phyloP scores from a whole-genome alignment of 2,329 filamentous ascomycete species.

The Escovopsis weberi region DNA sequence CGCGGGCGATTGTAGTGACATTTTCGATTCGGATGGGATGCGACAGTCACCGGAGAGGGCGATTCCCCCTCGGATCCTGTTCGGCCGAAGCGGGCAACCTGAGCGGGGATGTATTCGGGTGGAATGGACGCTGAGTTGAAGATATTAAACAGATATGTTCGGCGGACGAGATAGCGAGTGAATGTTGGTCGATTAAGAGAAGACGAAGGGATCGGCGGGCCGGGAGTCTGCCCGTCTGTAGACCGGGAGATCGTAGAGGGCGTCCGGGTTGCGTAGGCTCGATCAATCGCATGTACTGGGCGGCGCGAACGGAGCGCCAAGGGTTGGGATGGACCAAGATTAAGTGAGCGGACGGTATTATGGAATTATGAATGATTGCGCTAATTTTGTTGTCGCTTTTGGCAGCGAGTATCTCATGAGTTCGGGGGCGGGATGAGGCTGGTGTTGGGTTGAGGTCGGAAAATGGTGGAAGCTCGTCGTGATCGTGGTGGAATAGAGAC shows the following conservation, averaged over 20 bases:
- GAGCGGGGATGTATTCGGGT: conserved; percentile 1
- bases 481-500: conserved; percentile 4
- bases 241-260: neutral
- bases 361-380: neutral
- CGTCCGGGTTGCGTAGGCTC: neutral
- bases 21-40: conserved; percentile 8
- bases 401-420: neutral
- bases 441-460: conserved; percentile 8
- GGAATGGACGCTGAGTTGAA: neutral
- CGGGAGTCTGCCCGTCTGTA: neutral
- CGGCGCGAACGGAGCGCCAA: neutral
- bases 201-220: neutral
- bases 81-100: conserved; percentile 1
- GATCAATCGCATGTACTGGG: conserved; percentile 4
- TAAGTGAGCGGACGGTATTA: no score
- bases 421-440: neutral
- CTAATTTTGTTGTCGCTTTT: neutral
- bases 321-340: no score
- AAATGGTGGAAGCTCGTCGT: conserved; percentile 3
- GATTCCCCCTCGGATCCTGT: neutral
- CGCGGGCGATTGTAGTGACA: conserved; percentile 18
- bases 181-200: neutral
- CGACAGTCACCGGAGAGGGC: conserved; percentile 2
- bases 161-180: neutral
- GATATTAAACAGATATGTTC: neutral